Evolutionary conservation across 106 monocot species (phyloP).

Genomic region (Hemerocallis citrina): DNA sequence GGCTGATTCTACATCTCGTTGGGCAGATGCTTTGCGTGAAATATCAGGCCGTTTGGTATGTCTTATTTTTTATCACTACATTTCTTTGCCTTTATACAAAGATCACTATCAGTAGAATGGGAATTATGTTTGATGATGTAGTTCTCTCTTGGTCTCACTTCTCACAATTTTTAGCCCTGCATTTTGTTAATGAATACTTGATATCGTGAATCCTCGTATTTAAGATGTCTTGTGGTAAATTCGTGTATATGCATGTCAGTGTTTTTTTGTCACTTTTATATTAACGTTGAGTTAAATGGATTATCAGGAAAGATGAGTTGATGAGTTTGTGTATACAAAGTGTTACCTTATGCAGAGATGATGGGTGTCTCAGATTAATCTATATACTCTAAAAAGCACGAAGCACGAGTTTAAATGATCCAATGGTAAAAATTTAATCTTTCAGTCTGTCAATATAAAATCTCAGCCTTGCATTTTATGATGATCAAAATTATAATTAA

Average conservation of each 20-base stretch:
- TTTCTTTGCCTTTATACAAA: background rate
- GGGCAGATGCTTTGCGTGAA: slow-evolving; percentile 99
- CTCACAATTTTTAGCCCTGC: background rate
- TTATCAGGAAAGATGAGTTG: background rate
- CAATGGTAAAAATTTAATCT: too few species aligned
- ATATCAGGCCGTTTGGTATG: slow-evolving; percentile 96
- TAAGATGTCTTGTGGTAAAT: background rate
- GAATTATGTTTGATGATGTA: background rate
- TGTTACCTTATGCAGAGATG: too few species aligned
- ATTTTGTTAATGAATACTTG: background rate
- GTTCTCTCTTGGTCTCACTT: background rate
- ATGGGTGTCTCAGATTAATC: too few species aligned
- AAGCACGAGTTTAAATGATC: too few species aligned
- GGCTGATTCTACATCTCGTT: slow-evolving; percentile 99
- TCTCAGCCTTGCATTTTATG: too few species aligned
- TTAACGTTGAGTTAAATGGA: too few species aligned
- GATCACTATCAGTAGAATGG: background rate
- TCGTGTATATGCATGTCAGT: too few species aligned
- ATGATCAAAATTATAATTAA: too few species aligned
- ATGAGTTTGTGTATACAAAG: background rate
- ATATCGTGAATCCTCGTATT: background rate
- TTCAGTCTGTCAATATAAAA: too few species aligned
- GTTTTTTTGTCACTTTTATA: too few species aligned
- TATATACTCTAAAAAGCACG: too few species aligned
- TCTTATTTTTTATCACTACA: background rate